These are phyloP conservation scores for Kingdonia uniflora DNA, from an alignment of 164 flowering plant genomes.

Conservation along the genomic window DNA sequence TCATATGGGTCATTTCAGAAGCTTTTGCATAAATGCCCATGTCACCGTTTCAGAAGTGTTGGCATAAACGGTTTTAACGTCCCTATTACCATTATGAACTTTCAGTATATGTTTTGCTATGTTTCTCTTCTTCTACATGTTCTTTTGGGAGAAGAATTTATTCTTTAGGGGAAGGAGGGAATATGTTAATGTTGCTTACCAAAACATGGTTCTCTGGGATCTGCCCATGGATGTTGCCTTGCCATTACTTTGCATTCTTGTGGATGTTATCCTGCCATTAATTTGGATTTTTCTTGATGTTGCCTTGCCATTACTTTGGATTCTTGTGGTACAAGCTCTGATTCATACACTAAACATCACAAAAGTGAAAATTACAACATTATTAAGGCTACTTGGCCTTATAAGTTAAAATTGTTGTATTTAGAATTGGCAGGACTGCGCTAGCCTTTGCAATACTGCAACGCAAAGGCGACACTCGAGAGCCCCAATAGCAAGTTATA, in stretches of 20 bases:
- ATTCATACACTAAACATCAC: slow-evolving; percentile 63
- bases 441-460: too few relatives aligned
- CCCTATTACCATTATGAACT: slow-evolving; percentile 16
- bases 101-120: slow-evolving; percentile 19
- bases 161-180: neutral
- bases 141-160: too few relatives aligned
- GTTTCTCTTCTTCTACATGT: slow-evolving; percentile 2
- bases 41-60: too few relatives aligned
- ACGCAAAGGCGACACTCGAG: too few relatives aligned
- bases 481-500: too few relatives aligned
- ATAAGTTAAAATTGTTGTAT: too few relatives aligned
- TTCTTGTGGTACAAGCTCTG: slow-evolving; percentile 45
- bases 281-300: slow-evolving; percentile 27
- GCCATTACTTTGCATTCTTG: too few relatives aligned
- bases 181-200: neutral
- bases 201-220: slow-evolving; percentile 29
- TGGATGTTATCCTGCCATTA: too few relatives aligned
- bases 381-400: too few relatives aligned
- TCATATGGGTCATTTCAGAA: slow-evolving; percentile 28
- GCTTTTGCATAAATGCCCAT: slow-evolving; percentile 21
- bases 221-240: too few relatives aligned
- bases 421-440: too few relatives aligned
- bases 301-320: slow-evolving; percentile 32
- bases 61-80: slow-evolving; percentile 35
- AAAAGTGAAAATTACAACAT: too few relatives aligned